Evolutionary conservation across 495 filamentous ascomycete genomes (phyloP).

Genomic region (Lepidopterella palustris): DNA sequence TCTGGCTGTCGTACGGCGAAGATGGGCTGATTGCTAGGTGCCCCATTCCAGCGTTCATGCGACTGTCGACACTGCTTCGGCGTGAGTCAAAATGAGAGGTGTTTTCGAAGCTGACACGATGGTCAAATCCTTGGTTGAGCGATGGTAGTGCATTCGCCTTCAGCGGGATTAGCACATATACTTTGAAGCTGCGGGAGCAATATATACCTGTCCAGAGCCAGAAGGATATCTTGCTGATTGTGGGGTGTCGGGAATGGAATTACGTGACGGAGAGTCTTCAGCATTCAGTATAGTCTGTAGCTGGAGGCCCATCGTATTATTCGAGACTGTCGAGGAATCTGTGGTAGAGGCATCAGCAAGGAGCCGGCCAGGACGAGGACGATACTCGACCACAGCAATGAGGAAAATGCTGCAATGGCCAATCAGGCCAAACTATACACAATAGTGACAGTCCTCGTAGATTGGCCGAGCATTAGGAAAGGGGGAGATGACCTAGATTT

Average conservation of each 20-base stretch:
- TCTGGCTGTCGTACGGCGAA: conserved; percentile 40
- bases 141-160: conserved; percentile 29
- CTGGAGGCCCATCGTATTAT: conserved; percentile 33
- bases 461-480: not conserved
- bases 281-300: conserved; percentile 39
- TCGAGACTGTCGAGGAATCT: conserved; percentile 39
- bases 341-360: conserved; percentile 7
- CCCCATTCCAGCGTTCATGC: conserved; percentile 36
- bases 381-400: too few species aligned
- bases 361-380: too few species aligned
- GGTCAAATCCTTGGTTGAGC: conserved; percentile 36
- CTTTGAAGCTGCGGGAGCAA: not conserved
- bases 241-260: conserved; percentile 36
- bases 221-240: conserved; percentile 32
- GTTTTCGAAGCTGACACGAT: conserved; percentile 31
- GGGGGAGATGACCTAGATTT: not conserved
- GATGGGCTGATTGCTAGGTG: conserved; percentile 34
- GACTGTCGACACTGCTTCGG: conserved; percentile 41
- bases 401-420: too few species aligned
- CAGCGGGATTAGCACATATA: conserved; percentile 3
- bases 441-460: too few species aligned
- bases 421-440: too few species aligned
- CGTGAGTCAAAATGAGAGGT: conserved; percentile 34
- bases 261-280: conserved; percentile 36
- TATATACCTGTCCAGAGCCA: conserved; percentile 10